phyloP scores from a whole-genome alignment of 768 basidiomycete genomes.

The Suillus subaureus region DNA sequence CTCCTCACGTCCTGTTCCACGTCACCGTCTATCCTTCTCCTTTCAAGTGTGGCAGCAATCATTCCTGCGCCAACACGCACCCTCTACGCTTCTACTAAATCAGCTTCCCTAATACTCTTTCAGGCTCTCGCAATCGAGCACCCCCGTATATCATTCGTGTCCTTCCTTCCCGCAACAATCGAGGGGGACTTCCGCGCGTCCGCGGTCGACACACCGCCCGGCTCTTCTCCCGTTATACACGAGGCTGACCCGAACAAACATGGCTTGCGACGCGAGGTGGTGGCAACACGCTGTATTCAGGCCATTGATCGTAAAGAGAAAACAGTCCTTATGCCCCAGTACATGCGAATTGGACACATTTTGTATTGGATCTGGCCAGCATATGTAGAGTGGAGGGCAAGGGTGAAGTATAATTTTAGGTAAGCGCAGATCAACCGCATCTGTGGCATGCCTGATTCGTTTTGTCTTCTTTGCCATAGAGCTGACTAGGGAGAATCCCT shows the following conservation, averaged over 20 bases:
- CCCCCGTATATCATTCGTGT: constrained; percentile 63
- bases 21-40: constrained; percentile 73
- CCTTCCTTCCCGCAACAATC: constrained; percentile 68
- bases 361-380: constrained; percentile 68
- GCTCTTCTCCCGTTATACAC: constrained; percentile 26
- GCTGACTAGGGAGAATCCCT: constrained; percentile 1
- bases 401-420: constrained; percentile 65
- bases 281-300: constrained; percentile 59
- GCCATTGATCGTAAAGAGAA: constrained; percentile 63
- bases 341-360: constrained; percentile 50
- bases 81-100: constrained; percentile 83
- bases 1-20: constrained; percentile 63
- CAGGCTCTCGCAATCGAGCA: constrained; percentile 83
- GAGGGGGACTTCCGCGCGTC: constrained; percentile 80
- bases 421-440: constrained; percentile 7
- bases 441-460: neutral
- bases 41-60: constrained; percentile 77
- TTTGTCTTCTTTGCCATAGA: neutral
- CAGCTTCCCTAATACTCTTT: constrained; percentile 75
- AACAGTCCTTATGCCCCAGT: constrained; percentile 57
- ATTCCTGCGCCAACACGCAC: constrained; percentile 87
- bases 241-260: constrained; percentile 56
- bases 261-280: constrained; percentile 60
- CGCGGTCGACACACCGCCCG: constrained; percentile 61
- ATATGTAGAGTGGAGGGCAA: constrained; percentile 58